phyloP scores from a whole-genome alignment of 805 yeast genomes.

The Ogataea ramenticola region DNA sequence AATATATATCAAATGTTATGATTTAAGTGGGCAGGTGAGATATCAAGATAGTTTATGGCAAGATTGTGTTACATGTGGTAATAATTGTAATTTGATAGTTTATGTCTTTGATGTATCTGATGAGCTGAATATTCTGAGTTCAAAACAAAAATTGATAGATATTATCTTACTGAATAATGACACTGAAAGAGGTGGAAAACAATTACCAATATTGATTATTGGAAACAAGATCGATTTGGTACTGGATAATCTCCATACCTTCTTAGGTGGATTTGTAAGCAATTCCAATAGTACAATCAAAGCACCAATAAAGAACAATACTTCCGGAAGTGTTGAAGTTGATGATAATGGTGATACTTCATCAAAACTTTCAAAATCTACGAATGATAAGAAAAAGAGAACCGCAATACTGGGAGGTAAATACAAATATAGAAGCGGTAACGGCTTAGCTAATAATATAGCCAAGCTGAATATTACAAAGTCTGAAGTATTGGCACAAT shows the following conservation, averaged over 20 bases:
- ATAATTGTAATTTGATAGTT: constrained; percentile 13
- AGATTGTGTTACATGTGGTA: constrained; percentile 3
- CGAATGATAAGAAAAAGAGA: not conserved
- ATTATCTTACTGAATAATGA: constrained; percentile 13
- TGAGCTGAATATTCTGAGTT: constrained; percentile 15
- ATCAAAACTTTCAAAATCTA: too few species aligned
- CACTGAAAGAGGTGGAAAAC: not conserved
- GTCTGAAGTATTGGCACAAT: constrained; percentile 10
- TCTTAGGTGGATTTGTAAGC: not conserved
- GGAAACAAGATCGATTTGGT: constrained; percentile 23
- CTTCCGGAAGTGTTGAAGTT: too few species aligned
- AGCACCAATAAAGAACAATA: not conserved
- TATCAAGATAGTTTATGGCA: constrained; percentile 18
- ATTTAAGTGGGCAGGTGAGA: constrained; percentile 25
- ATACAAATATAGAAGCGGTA: too few species aligned
- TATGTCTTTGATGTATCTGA: constrained; percentile 25
- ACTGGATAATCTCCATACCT: not conserved
- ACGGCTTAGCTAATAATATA: too few species aligned
- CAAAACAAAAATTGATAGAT: constrained; percentile 15
- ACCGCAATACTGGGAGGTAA: not conserved
- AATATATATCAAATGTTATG: constrained; percentile 16
- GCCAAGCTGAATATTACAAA: not conserved
- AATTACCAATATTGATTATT: constrained; percentile 19
- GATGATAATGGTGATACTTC: too few species aligned
- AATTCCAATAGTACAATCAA: not conserved